A percentile compares a stretch with the other conserved stretches of the same genome.
phyloP scores from a whole-genome alignment of 345 rosid species.

The Dipteronia sinensis region DNA sequence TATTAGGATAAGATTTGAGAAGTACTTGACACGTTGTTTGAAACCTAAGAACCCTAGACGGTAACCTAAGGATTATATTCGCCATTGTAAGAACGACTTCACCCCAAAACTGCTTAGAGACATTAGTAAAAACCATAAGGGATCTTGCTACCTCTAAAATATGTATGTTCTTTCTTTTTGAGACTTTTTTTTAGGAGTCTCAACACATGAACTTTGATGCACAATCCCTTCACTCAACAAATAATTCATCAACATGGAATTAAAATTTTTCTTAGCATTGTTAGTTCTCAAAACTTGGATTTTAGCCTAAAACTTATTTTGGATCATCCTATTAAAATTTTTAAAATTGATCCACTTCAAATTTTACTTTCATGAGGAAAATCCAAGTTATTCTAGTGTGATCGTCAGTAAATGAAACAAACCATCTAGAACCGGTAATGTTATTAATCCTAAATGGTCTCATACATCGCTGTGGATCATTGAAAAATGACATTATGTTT shows the following conservation, averaged over 20 bases:
- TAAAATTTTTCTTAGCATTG: neutral
- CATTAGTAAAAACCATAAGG: neutral
- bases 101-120: neutral
- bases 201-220: neutral
- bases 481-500: too few species aligned
- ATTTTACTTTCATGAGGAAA: too few species aligned
- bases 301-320: neutral
- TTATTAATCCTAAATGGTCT: too few species aligned
- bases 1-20: neutral
- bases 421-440: too few species aligned
- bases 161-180: neutral
- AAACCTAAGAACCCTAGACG: neutral
- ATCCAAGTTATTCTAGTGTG: too few species aligned
- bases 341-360: too few species aligned
- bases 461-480: too few species aligned
- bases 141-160: neutral
- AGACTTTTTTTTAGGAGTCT: neutral
- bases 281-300: neutral
- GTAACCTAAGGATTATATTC: neutral
- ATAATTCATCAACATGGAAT: neutral
- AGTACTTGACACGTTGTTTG: neutral
- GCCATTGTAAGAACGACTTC: neutral
- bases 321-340: too few species aligned
- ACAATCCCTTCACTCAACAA: neutral
- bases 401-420: too few species aligned